Conservation (phyloP, 257 asterid species). For the Nicotiana noctiflora region DNA sequence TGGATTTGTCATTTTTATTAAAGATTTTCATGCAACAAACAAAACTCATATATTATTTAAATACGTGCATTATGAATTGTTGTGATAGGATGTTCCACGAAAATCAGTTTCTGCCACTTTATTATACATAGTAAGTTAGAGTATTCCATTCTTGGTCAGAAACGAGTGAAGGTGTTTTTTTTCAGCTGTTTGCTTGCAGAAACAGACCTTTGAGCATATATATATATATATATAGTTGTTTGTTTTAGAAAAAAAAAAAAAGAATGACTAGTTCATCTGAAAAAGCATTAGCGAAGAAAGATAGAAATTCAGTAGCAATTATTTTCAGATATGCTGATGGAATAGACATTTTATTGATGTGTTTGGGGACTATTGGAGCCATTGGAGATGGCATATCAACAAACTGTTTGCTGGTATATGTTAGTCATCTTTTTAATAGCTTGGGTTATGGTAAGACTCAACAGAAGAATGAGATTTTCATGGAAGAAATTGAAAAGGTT, state of each 20-base stretch:
- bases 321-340: slow-evolving; percentile 66
- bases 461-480: slow-evolving; percentile 41
- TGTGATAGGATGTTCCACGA: not conserved
- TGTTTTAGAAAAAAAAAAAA: not conserved
- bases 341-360: slow-evolving; percentile 59
- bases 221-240: too few relatives aligned
- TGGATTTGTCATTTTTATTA: not conserved
- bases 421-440: slow-evolving; percentile 63
- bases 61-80: not conserved
- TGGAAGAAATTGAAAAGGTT: slow-evolving; percentile 71
- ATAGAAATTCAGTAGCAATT: slow-evolving; percentile 26
- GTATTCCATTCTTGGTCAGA: not conserved
- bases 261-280: slow-evolving; percentile 30
- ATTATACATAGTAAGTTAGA: not conserved
- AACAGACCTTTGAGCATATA: not conserved
- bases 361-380: slow-evolving; percentile 82
- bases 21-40: not conserved
- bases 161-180: not conserved
- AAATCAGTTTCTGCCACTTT: not conserved
- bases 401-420: slow-evolving; percentile 60
- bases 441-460: slow-evolving; percentile 58
- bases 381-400: slow-evolving; percentile 89
- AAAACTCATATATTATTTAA: not conserved
- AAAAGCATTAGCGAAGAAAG: slow-evolving; percentile 4
- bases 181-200: not conserved